Evolutionary conservation across 495 filamentous ascomycete genomes (phyloP).

Genomic region (Neurospora sp.): DNA sequence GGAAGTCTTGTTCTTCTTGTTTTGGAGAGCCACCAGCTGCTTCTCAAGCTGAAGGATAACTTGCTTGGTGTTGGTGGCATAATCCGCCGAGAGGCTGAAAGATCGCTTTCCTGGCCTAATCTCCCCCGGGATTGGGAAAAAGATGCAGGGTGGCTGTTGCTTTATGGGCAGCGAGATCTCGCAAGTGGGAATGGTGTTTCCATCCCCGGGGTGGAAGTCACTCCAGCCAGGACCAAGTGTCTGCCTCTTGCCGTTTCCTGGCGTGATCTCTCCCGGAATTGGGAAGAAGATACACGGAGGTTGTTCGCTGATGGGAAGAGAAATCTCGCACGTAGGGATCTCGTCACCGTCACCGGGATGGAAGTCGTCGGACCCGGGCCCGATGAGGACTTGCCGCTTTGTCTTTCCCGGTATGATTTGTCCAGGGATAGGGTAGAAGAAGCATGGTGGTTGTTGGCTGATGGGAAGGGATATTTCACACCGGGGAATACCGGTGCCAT

Average conservation of each 20-base stretch:
- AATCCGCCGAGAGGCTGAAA: conserved; percentile 13
- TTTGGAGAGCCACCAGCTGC: conserved; percentile 16
- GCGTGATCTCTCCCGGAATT: conserved; percentile 15
- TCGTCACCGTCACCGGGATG: conserved; percentile 5
- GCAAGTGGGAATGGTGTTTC: neutral
- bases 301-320: conserved; percentile 8
- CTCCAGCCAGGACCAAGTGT: neutral
- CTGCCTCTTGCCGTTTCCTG: conserved; percentile 1
- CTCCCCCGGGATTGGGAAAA: neutral
- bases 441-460: neutral
- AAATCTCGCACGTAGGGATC: conserved; percentile 6
- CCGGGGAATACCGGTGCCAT: neutral
- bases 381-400: conserved; percentile 13
- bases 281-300: conserved; percentile 20
- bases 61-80: conserved; percentile 13
- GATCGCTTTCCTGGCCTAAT: neutral
- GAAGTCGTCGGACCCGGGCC: conserved; percentile 7
- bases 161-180: neutral
- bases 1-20: conserved; percentile 19
- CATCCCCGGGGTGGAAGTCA: conserved; percentile 1
- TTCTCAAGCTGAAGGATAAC: conserved; percentile 17
- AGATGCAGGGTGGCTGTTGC: neutral
- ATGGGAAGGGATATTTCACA: neutral
- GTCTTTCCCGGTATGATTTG: conserved; percentile 3
- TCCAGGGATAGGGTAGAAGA: neutral